phyloP scores from a whole-genome alignment of 768 basidiomycete species.

The Hysterangium stoloniferum region DNA sequence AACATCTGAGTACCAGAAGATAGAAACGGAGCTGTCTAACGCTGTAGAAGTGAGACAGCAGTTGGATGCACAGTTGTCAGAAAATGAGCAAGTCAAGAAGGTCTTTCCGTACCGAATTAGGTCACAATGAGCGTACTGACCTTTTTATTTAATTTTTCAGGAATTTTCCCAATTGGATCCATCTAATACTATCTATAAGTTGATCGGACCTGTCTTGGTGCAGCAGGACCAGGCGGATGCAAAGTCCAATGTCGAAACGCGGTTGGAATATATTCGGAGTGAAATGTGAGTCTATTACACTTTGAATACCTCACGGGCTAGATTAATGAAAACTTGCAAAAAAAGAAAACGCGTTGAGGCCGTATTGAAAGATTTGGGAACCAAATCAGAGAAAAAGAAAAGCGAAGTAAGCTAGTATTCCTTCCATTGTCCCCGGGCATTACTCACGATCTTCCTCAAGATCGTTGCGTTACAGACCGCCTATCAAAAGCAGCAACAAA shows the following conservation, averaged over 20 bases:
- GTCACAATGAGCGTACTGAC: background rate
- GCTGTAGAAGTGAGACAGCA: conserved; percentile 76
- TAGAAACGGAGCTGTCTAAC: conserved; percentile 65
- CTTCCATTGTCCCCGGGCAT: background rate
- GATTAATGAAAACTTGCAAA: conserved; percentile 14
- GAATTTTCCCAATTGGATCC: conserved; percentile 73
- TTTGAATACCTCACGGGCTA: background rate
- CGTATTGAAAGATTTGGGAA: conserved; percentile 73
- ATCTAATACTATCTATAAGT: conserved; percentile 81
- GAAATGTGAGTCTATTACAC: conserved; percentile 64
- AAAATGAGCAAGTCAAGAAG: conserved; percentile 91
- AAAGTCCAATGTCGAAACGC: conserved; percentile 77
- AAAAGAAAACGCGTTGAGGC: conserved; percentile 68
- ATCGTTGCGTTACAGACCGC: conserved; percentile 61
- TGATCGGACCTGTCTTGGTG: conserved; percentile 84
- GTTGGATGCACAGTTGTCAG: conserved; percentile 84
- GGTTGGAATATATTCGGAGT: conserved; percentile 77
- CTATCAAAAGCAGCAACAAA: conserved; percentile 37
- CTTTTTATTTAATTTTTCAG: conserved; percentile 42
- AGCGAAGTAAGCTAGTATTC: conserved; percentile 48
- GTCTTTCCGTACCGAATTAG: conserved; percentile 27
- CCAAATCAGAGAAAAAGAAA: conserved; percentile 76
- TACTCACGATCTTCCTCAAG: conserved; percentile 30
- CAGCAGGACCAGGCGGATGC: conserved; percentile 87
- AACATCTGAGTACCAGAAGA: conserved; percentile 66